A percentile compares a stretch with the other conserved stretches of the same genome.
Conservation (phyloP, 2,329 filamentous ascomycete genomes). For the Akanthomyces dipterigenus region DNA sequence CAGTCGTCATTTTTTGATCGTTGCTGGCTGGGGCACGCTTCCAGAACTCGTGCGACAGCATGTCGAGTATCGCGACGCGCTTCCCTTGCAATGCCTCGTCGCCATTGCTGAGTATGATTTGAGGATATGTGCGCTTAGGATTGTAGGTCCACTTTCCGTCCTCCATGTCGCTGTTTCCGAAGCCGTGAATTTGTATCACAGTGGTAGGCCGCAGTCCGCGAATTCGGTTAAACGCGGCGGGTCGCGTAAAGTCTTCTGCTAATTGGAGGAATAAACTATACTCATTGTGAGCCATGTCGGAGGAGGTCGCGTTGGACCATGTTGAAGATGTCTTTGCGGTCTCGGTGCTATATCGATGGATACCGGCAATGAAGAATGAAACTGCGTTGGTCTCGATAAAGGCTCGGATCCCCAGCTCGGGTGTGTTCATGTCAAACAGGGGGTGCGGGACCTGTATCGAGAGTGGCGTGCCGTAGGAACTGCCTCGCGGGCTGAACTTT, state of each 20-base stretch:
- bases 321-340: background rate
- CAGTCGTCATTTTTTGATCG: conserved; percentile 5
- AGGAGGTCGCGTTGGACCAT: background rate
- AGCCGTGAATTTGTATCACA: background rate
- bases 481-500: background rate
- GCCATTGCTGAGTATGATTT: conserved; percentile 7
- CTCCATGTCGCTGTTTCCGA: conserved; percentile 6
- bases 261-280: conserved; percentile 7
- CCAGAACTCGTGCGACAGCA: conserved; percentile 5
- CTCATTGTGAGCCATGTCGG: conserved; percentile 8
- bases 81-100: background rate
- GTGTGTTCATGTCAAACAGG: conserved; percentile 5
- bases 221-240: background rate
- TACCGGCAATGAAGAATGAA: conserved; percentile 4
- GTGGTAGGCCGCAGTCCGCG: background rate
- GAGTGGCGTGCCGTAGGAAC: conserved; percentile 4
- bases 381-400: conserved; percentile 8
- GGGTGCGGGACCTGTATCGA: conserved; percentile 7
- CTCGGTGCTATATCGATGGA: background rate
- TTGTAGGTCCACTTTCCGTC: conserved; percentile 1
- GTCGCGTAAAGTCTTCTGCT: conserved; percentile 1
- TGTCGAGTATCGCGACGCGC: conserved; percentile 1
- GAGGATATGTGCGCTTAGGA: conserved; percentile 2
- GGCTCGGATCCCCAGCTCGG: background rate
- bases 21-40: background rate